Conservation (phyloP, 306 rosid genomes). For the Prunus campanulata region DNA sequence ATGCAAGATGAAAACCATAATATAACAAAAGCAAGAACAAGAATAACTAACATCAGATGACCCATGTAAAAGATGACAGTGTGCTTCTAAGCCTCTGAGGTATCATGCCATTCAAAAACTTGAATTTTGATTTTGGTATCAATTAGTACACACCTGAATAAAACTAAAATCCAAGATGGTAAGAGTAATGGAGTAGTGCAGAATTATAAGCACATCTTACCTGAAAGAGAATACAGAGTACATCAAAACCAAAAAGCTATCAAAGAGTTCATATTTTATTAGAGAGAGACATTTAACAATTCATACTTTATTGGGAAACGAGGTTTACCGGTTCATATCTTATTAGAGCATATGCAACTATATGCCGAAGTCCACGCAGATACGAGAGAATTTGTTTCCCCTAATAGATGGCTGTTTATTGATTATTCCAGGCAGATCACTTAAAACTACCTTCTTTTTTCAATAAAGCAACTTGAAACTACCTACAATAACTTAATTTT, state of each 20-base stretch:
- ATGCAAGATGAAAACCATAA: not conserved
- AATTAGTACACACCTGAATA: conserved; percentile 8
- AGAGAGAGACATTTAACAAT: not conserved
- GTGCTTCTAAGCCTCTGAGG: not conserved
- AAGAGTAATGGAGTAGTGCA: conserved; percentile 4
- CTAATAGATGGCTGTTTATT: not conserved
- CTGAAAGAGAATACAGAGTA: conserved; percentile 2
- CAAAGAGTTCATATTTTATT: not conserved
- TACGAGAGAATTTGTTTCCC: not conserved
- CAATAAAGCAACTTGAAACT: too few relatives aligned
- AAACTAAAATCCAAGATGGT: conserved; percentile 7
- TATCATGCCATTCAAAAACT: conserved; percentile 1
- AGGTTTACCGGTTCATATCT: not conserved
- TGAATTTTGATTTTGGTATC: not conserved
- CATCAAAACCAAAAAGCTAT: not conserved
- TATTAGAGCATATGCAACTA: not conserved
- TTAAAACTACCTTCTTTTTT: not conserved
- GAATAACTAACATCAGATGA: not conserved
- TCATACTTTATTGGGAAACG: not conserved
- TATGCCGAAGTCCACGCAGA: not conserved
- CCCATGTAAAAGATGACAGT: not conserved
- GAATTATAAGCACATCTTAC: conserved; percentile 7
- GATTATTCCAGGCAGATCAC: not conserved
- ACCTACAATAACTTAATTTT: not conserved
- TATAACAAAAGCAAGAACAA: not conserved